phyloP scores from a whole-genome alignment of 1,284 basidiomycete genomes.

The Marasmius tenuissimus region DNA sequence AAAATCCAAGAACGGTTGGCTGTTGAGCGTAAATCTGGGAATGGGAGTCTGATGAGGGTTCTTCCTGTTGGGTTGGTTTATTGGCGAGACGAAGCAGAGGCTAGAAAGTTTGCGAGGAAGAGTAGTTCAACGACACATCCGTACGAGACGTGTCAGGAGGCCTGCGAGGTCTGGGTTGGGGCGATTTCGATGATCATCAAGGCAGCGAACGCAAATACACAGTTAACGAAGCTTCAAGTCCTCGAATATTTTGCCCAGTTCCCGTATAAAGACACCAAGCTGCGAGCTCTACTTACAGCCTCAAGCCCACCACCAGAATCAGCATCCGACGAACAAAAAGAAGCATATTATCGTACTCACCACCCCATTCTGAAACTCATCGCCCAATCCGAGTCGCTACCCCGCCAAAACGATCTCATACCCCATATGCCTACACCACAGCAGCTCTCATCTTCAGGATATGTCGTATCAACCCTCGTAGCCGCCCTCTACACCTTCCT shows the following conservation, averaged over 20 bases:
- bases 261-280: constrained; percentile 19
- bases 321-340: constrained; percentile 20
- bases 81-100: constrained; percentile 31
- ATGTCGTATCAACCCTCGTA: constrained; percentile 36
- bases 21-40: constrained; percentile 28
- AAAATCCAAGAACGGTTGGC: constrained; percentile 27
- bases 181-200: constrained; percentile 33
- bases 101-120: constrained; percentile 30
- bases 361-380: constrained; percentile 37
- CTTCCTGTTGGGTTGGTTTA: constrained; percentile 40
- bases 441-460: constrained; percentile 36
- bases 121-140: constrained; percentile 43
- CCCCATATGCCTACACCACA: constrained; percentile 26
- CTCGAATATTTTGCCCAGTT: background rate
- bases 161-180: constrained; percentile 38
- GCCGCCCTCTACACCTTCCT: constrained; percentile 45
- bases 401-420: constrained; percentile 8
- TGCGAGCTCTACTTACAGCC: constrained; percentile 29
- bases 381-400: constrained; percentile 8
- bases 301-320: constrained; percentile 19
- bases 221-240: constrained; percentile 19
- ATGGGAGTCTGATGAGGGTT: constrained; percentile 43
- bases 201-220: constrained; percentile 4
- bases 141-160: constrained; percentile 37
- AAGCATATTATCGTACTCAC: constrained; percentile 29